Base-by-base conservation (phyloP, 2,329 filamentous ascomycete genomes). In the Aureobasidium sp. region DNA sequence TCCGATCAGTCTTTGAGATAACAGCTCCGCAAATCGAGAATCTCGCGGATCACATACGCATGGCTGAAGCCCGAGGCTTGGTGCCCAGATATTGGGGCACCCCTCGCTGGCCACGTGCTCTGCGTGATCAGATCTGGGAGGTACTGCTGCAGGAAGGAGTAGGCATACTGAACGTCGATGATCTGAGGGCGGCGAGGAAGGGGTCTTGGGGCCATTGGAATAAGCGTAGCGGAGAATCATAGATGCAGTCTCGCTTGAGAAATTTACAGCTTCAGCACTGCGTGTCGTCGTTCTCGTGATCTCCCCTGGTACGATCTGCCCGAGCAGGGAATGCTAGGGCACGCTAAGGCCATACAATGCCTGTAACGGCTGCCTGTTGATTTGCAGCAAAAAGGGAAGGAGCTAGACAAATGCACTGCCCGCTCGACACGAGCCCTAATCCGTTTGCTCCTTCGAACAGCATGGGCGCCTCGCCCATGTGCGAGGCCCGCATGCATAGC, bases 121-220 rank as follows among this genome's bases (percentile, higher is more conserved):
- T 83, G 69, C 71, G 82, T 52, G 82, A 84, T 67, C 75, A 78
- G 57, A 70, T 85, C 14, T 85, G 83, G 83, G 74, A 75, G 11
- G 73, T 82, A 27, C 68, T 85, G 20, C 76, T 81, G 14, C 72
- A 76, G 36, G 81, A 84, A 68, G 81, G 82, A 0, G 81, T 79
- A 15, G 82, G 84, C 68, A 75, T 82, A 42, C 67, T 85, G 57
- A 85, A 84, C 67, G 82, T 82, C 1, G 83, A 85, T 74, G 82
- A 51, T 17, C 14, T 51, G 48, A 34, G 48, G 17, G 22, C 27
- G 11, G 48, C 20, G 17, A 51, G 48, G 25, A 29, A 47, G 22
- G 37, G 37, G 37, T 39, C 37, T 39, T 39, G 37, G 37, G 37
- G 37, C 15, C 11, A 17, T 5, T 39, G 37, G 37, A 17, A 17